Evolutionary conservation across 2,329 filamentous ascomycete species (phyloP).

Genomic region (Drechslerella dactyloides): DNA sequence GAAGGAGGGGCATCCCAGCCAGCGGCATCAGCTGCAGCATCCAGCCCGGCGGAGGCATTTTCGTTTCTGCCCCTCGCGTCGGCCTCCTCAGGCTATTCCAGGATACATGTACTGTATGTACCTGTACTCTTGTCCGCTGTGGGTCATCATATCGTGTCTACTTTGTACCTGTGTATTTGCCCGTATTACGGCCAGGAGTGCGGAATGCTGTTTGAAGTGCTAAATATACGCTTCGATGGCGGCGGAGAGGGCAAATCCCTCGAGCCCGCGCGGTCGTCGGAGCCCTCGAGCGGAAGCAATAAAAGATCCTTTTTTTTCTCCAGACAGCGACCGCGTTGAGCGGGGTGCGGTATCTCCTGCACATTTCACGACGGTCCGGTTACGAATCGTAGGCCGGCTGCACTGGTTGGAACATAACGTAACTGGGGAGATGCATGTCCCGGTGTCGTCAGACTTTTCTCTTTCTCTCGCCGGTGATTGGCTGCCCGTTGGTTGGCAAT

Average conservation of each 20-base stretch:
- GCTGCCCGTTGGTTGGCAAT: background rate
- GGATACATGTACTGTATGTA: too few relatives aligned
- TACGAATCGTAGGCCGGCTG: too few relatives aligned
- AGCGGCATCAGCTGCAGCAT: too few relatives aligned
- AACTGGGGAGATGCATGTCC: slow-evolving; percentile 39
- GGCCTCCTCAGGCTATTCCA: too few relatives aligned
- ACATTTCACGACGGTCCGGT: too few relatives aligned
- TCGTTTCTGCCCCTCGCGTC: slow-evolving; percentile 2
- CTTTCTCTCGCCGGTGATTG: too few relatives aligned
- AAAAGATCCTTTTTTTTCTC: slow-evolving; percentile 37
- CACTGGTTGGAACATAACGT: slow-evolving; percentile 12
- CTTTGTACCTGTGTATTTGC: too few relatives aligned
- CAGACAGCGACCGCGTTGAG: slow-evolving; percentile 36
- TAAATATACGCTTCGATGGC: slow-evolving; percentile 41
- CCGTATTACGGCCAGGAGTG: too few relatives aligned
- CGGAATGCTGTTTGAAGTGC: slow-evolving; percentile 21
- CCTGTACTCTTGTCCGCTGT: too few relatives aligned
- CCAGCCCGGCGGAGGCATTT: too few relatives aligned
- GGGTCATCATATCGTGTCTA: slow-evolving; percentile 12
- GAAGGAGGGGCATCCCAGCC: slow-evolving; percentile 9
- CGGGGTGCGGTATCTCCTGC: too few relatives aligned
- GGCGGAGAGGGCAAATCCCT: slow-evolving; percentile 18
- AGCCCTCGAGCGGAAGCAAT: slow-evolving; percentile 10
- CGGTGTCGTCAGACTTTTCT: slow-evolving; percentile 30
- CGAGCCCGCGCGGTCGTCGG: slow-evolving; percentile 18